Evolutionary conservation across 1,284 basidiomycete genomes (phyloP).

Genomic region (Puccinia triticina): DNA sequence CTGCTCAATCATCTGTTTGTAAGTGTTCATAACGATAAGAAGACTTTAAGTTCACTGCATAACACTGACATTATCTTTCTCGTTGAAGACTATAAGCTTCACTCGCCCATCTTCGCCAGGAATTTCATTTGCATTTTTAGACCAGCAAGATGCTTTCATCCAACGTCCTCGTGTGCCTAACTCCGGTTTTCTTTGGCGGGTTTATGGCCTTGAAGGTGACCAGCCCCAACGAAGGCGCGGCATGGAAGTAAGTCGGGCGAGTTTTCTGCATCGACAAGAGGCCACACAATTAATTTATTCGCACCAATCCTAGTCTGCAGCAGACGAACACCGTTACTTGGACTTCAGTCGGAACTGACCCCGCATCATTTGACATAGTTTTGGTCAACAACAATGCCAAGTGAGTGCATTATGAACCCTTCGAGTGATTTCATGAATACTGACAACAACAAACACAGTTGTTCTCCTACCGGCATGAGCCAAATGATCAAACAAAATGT

Average conservation of each 20-base stretch:
- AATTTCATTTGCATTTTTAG: neutral
- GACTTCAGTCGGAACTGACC: neutral
- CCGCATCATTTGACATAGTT: neutral
- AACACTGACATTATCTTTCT: no score
- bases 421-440: neutral
- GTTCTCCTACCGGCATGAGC: conserved; percentile 7
- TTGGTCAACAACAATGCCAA: neutral
- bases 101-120: neutral
- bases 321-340: neutral
- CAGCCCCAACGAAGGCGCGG: neutral
- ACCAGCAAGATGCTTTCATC: neutral
- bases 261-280: neutral
- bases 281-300: neutral
- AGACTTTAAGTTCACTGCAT: no score
- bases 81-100: no score
- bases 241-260: neutral
- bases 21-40: no score
- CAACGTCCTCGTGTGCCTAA: neutral
- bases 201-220: neutral
- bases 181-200: neutral
- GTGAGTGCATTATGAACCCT: neutral
- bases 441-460: neutral
- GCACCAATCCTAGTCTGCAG: neutral
- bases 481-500: neutral
- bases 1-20: no score